Conservation (phyloP, 345 rosid genomes). For the Boechera retrofracta region DNA sequence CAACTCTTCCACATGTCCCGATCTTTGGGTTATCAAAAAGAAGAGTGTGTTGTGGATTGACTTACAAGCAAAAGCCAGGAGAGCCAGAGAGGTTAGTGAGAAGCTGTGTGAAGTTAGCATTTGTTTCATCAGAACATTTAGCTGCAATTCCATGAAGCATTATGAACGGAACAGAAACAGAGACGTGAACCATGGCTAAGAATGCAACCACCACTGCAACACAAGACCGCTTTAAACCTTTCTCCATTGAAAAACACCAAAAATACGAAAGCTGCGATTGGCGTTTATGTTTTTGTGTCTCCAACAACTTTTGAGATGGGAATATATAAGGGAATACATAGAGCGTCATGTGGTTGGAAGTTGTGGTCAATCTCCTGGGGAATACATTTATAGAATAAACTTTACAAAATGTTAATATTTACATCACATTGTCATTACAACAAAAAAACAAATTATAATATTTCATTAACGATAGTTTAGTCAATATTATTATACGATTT, state of each 20-base stretch:
- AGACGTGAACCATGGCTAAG: conserved; percentile 45
- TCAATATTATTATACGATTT: no score
- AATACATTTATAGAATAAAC: no score
- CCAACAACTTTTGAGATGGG: conserved; percentile 33
- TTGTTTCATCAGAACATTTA: conserved; percentile 62
- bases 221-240: conserved; percentile 10
- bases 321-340: conserved; percentile 32
- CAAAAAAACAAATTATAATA: no score
- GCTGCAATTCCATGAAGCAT: conserved; percentile 67
- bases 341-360: conserved; percentile 38
- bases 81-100: conserved; percentile 66
- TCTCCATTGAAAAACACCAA: conserved; percentile 27
- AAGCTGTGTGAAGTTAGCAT: conserved; percentile 69
- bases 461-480: no score
- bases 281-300: conserved; percentile 30
- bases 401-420: no score
- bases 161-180: conserved; percentile 67
- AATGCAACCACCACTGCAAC: conserved; percentile 29
- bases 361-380: conserved; percentile 26
- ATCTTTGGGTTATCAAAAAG: neutral
- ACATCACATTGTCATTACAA: no score
- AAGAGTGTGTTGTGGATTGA: conserved; percentile 22
- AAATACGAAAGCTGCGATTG: conserved; percentile 12
- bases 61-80: conserved; percentile 83
- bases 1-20: neutral